phyloP scores from a whole-genome alignment of 495 filamentous ascomycete genomes.

The Aspergillus wentii region DNA sequence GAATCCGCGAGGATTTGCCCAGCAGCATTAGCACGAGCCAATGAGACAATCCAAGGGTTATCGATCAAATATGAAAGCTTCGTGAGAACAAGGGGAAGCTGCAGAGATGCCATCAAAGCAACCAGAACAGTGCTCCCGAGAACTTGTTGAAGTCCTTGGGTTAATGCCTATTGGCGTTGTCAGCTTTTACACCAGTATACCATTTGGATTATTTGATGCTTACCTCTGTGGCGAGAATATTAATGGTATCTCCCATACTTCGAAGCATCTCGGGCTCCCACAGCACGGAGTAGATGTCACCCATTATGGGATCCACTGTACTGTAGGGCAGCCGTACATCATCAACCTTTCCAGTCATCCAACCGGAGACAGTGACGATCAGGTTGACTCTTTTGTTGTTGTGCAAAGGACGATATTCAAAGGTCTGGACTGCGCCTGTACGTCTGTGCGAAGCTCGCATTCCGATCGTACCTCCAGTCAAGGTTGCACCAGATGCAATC shows the following conservation, averaged over 20 bases:
- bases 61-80: slow-evolving; percentile 97
- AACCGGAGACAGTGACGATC: slow-evolving; percentile 92
- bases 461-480: slow-evolving; percentile 81
- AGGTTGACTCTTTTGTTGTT: slow-evolving; percentile 97
- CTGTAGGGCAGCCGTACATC: slow-evolving; percentile 93
- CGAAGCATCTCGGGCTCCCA: slow-evolving; percentile 99
- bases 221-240: slow-evolving; percentile 96
- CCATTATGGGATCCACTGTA: slow-evolving; percentile 96
- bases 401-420: slow-evolving; percentile 93
- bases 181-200: slow-evolving; percentile 1
- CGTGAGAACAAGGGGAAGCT: slow-evolving; percentile 84
- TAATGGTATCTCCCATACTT: slow-evolving; percentile 96
- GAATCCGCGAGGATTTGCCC: slow-evolving; percentile 96
- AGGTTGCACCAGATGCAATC: slow-evolving; percentile 85
- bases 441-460: slow-evolving; percentile 78
- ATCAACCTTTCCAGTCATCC: slow-evolving; percentile 98
- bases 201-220: slow-evolving; percentile 11
- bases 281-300: slow-evolving; percentile 92
- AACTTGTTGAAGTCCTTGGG: slow-evolving; percentile 93
- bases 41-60: slow-evolving; percentile 94
- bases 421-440: slow-evolving; percentile 87
- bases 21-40: slow-evolving; percentile 80
- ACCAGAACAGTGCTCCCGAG: slow-evolving; percentile 86
- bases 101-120: slow-evolving; percentile 87
- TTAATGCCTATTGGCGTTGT: slow-evolving; percentile 62